Percentiles rank a stretch among this genome's conserved stretches.
Evolutionary conservation across 2,329 filamentous ascomycete genomes (phyloP).

Genomic region (Geoglossum cookeanum): DNA sequence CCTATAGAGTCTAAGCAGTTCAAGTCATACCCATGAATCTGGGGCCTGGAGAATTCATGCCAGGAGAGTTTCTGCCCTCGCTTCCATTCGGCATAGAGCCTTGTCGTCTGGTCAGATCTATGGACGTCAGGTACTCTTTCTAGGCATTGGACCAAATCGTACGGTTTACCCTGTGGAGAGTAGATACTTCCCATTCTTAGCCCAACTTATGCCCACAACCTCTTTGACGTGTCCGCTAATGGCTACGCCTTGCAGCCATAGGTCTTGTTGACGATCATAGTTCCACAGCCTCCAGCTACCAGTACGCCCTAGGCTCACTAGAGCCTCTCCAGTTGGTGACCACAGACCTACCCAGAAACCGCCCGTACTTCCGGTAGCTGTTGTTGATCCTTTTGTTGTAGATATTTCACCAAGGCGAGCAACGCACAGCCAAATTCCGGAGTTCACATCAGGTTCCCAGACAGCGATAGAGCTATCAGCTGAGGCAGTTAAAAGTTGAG

Average conservation of each 20-base stretch:
- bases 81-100: conserved; percentile 67
- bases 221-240: conserved; percentile 70
- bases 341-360: conserved; percentile 95
- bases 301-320: conserved; percentile 72
- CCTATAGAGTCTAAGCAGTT: conserved; percentile 77
- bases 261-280: conserved; percentile 37
- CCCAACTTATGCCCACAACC: conserved; percentile 71
- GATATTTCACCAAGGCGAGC: conserved; percentile 85
- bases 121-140: background rate
- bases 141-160: background rate
- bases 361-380: conserved; percentile 84
- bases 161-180: conserved; percentile 42
- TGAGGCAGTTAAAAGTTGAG: conserved; percentile 71
- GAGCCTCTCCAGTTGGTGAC: conserved; percentile 55
- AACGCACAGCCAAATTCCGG: conserved; percentile 79
- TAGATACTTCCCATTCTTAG: conserved; percentile 61
- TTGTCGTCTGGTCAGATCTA: conserved; percentile 78
- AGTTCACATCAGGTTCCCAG: conserved; percentile 69
- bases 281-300: conserved; percentile 87
- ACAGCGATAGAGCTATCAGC: conserved; percentile 89
- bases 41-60: conserved; percentile 90
- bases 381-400: conserved; percentile 85
- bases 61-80: conserved; percentile 39
- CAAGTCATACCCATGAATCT: conserved; percentile 95
- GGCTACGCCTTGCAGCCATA: conserved; percentile 60